These are phyloP conservation scores for Aspergillus felis DNA, from an alignment of 2,329 filamentous ascomycete genomes.

Conservation along the genomic window DNA sequence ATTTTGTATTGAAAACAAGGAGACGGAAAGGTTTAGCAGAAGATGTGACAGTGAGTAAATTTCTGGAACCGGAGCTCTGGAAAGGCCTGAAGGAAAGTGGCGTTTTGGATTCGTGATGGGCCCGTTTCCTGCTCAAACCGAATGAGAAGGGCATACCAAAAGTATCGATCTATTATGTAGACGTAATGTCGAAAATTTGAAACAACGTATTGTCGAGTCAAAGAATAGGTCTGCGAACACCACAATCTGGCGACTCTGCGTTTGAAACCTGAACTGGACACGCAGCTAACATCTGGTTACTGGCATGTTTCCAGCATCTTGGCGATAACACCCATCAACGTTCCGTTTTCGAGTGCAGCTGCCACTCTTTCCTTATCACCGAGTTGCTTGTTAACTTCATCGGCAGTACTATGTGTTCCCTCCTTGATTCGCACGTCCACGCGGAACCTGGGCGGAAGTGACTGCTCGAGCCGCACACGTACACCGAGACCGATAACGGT, in stretches of 20 bases:
- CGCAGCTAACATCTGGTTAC: slow-evolving; percentile 31
- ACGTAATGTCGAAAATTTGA: slow-evolving; percentile 14
- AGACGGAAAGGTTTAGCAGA: slow-evolving; percentile 90
- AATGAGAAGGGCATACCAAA: not conserved
- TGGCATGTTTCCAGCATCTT: slow-evolving; percentile 91
- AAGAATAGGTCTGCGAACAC: not conserved
- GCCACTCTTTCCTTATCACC: slow-evolving; percentile 95
- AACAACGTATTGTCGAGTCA: not conserved
- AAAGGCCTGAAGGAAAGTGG: slow-evolving; percentile 83
- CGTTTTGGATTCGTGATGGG: slow-evolving; percentile 61
- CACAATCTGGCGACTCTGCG: not conserved
- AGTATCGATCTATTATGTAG: slow-evolving; percentile 12
- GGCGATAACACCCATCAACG: slow-evolving; percentile 77
- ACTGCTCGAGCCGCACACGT: slow-evolving; percentile 83
- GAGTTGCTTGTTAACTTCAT: slow-evolving; percentile 95
- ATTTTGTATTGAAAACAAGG: slow-evolving; percentile 95
- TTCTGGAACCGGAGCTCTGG: slow-evolving; percentile 92
- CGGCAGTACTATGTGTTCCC: slow-evolving; percentile 90
- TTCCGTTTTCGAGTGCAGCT: slow-evolving; percentile 89
- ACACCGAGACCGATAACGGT: slow-evolving; percentile 95
- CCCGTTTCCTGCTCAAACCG: not conserved
- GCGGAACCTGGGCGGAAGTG: slow-evolving; percentile 84
- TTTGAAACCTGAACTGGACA: not conserved
- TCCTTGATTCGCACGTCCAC: slow-evolving; percentile 93
- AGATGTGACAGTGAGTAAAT: slow-evolving; percentile 93